phyloP scores from a whole-genome alignment of 352 stramenopile genomes.

The Phytopythium montanum region DNA sequence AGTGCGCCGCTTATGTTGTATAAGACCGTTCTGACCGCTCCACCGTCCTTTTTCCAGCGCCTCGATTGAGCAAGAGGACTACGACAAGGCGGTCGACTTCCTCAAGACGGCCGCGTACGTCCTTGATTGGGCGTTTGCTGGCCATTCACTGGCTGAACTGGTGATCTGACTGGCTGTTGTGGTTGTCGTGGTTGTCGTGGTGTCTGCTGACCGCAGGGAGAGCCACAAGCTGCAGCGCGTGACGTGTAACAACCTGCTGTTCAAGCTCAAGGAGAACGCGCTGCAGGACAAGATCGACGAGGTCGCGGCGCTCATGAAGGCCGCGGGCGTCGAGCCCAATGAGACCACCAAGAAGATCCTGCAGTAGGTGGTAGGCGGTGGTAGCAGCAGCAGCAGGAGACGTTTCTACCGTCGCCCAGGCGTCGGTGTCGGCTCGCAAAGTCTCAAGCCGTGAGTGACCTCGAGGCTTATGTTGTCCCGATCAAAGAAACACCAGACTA shows the following conservation, averaged over 20 bases:
- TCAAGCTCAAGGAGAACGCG: constrained; percentile 83
- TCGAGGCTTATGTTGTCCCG: no score
- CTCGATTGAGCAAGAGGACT: constrained; percentile 70
- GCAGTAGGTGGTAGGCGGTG: constrained; percentile 35
- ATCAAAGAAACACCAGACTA: background rate
- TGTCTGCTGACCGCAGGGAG: constrained; percentile 25
- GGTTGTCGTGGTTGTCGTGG: background rate
- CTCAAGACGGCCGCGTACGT: constrained; percentile 78
- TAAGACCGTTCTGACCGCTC: background rate
- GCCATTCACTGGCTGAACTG: background rate
- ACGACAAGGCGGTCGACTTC: constrained; percentile 63
- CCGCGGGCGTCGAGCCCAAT: constrained; percentile 69
- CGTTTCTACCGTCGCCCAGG: background rate
- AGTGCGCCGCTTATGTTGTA: background rate
- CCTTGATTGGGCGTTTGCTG: background rate
- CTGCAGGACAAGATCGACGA: constrained; percentile 81
- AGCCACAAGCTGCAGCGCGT: constrained; percentile 75
- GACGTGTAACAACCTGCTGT: constrained; percentile 85
- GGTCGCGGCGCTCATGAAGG: constrained; percentile 75
- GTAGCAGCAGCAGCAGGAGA: no score
- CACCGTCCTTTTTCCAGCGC: constrained; percentile 21
- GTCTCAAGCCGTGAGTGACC: no score
- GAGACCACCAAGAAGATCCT: constrained; percentile 84
- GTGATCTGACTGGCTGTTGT: background rate
- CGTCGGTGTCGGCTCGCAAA: background rate